Evolutionary conservation across 2,329 filamentous ascomycete species (phyloP), one percentile per base, ranked within the genome.

Genomic region (Exophiala dermatitidis): DNA sequence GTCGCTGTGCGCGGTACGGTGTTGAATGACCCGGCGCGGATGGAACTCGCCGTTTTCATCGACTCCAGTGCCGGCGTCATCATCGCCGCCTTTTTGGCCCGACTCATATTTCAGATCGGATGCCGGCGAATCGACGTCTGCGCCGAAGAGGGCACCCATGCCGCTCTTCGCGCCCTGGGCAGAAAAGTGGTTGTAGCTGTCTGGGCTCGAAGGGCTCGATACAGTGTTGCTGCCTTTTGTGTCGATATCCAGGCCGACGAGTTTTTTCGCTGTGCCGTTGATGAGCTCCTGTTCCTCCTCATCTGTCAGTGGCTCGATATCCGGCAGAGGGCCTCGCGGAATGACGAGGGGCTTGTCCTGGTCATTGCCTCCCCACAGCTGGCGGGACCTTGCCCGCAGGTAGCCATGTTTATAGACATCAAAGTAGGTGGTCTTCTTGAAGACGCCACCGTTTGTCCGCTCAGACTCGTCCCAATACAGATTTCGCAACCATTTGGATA

Each of bases 391-490:
- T 1, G 61, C 56, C 19, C 50, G 51, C 33, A 60, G 37, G 50
- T 63, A 63, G 40, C 60, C 61, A 12, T 57, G 55, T 46, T 63
- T 62, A 51, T 64, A 64, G 43, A 67, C 56, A 48, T 72, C 65
- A 56, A 75, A 74, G 56, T 68, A 63, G 1, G 72, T 75, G 12
- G 73, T 75, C 40, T 70, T 66, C 56, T 66, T 70, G 56, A 76
- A 76, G 2, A 70, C 71, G 2, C 67, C 67, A 3, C 69, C 68
- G 41, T 68, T 68, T 3, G 72, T 74, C 51, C 63, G 62, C 37
- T 70, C 68, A 1, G 67, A 69, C 34, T 57, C 68, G 59, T 76
- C 72, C 66, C 72, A 76, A 54, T 77, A 77, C 29, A 77, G 57
- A 28, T 66, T 67, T 52, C 72, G 64, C 57, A 75, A 63, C 75